Evolutionary conservation across 2,329 filamentous ascomycete genomes (phyloP), one percentile per base, ranked within the genome.

Genomic region (Neophaeococcomyces aloes): DNA sequence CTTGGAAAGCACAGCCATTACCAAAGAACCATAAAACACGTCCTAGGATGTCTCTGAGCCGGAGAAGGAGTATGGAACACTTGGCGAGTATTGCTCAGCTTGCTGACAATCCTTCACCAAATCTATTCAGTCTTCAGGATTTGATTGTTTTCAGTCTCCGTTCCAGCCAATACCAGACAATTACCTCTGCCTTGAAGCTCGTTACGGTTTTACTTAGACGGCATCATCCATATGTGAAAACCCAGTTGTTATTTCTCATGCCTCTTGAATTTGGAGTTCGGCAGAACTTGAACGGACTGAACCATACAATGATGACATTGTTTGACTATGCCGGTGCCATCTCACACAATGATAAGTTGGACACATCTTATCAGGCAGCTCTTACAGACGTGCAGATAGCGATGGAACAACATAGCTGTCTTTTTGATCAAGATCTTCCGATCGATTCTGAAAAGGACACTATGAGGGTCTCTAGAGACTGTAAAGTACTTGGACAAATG

Each of bases 81-180:
- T 76, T 93, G 11, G 86, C 79, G 27, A 81, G 86, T 63, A 77
- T 88, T 60, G 79, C 83, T 2, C 73, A 83, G 42, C 81, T 83
- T 50, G 77, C 82, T 2, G 84, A 91, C 44, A 70, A 76, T 11
- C 75, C 83, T 7, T 91, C 88, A 1, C 91, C 91, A 0, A 75
- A 86, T 11, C 71, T 98, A 1, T 98, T 95, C 68, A 96, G 93
- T 58, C 69, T 98, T 7, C 85, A 93, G 18, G 91, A 98, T 64
- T 74, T 98, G 10, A 81, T 94, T 23, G 71, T 93, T 2, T 84
- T 87, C 29, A 94, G 88, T 56, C 69, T 95, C 19, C 75, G 79
- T 46, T 96, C 91, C 0, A 73, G 75, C 34, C 95, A 91, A 56
- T 76, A 83, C 41, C 88, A 95, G 59, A 96, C 91, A 1, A 82